Evolutionary conservation across 768 basidiomycete genomes (phyloP), one percentile per base, ranked within the genome.

Genomic region (Collybia sp.): DNA sequence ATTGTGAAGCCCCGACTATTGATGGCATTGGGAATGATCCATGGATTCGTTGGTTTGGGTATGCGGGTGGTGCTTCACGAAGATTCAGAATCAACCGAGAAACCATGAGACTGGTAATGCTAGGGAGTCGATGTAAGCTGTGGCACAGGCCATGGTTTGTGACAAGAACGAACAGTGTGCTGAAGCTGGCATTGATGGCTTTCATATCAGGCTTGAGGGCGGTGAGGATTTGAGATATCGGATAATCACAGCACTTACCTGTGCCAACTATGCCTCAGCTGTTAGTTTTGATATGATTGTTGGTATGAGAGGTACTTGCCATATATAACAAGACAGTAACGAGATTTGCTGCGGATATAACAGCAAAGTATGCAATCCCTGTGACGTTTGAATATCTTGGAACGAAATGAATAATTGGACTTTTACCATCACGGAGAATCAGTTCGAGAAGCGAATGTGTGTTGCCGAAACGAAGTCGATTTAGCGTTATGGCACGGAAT

Each of bases 61-160:
- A 3, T 8, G 25, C 25, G 10, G 35, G 4, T 18, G 35, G 17
- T 18, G 42, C 45, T 37, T 53, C 46, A 13, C 57, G 54, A 30
- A 70, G 58, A 40, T 67, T 68, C n/a, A 70, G 59, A 41, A 67
- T 65, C 5, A 67, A 46, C 12, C 68, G 54, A 3, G 68, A 70
- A 11, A 67, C 65, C 67, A 70, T 68, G 9, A 70, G 40, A 39
- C 56, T 64, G 3, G 66, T 68, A 2, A 69, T 61, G 20, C 66
- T 67, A 25, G 2, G 30, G 35, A 37, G 6, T 37, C 3, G 10
- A n/a, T 37, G 17, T 13, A 18, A 37, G 35, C 10, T 3, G 3
- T 37, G 17, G 35, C 13, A 13, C 3, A 37, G 13, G 35, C n/a
- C 13, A 37, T 3, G 13, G 10, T 3, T 37, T 37, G 35, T 4